Base-by-base conservation (phyloP, 192 early-diverging fungal genomes). In the Podila epicladia region DNA sequence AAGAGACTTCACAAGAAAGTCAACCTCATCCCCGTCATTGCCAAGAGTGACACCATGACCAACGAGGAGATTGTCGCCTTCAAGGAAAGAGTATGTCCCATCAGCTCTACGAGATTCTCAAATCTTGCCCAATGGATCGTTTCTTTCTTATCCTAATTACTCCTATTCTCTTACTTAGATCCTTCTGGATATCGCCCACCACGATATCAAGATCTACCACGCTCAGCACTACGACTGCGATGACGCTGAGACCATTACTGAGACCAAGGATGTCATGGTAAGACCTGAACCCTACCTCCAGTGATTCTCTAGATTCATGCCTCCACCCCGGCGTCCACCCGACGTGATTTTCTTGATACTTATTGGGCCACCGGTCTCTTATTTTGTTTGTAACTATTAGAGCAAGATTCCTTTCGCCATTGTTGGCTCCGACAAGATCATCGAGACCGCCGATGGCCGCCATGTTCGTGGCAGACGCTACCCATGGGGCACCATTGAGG, bases 371-470 rank as follows among this genome's bases (percentile, higher is more conserved):
- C 8, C 41, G 41, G 15, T 45, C 41, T 45, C 41, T 45, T 45
- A 45, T 45, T 45, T 15, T 45, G 17, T 45, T 15, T 45, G 41
- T 17, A 45, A 12, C 41, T 45, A 45, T 15, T 55, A 92, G 91
- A 92, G 91, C 79, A 95, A 96, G 86, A 95, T 99, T 69, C 97
- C 97, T 19, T 99, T 99, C 75, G 96, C 97, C 19, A 89, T 99
- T 79, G 92, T 99, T 64, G 97, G 97, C 49, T 93, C 91, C 66
- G 95, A 97, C 83, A 93, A 92, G 71, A 90, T 91, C 60, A 91
- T 98, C 24, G 93, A 95, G 62, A 86, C 92, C 9, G 73, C 85
- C 19, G 95, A 94, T 82, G 96, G 97, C 20, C 93, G 95, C 48
- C 84, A 82, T 28, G 96, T 98, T 19, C 92, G 96, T 48, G 97